A percentile compares a stretch with the other conserved stretches of the same genome.
phyloP scores from a whole-genome alignment of 2,329 filamentous ascomycete genomes.

The Coniochaeta pulveracea region DNA sequence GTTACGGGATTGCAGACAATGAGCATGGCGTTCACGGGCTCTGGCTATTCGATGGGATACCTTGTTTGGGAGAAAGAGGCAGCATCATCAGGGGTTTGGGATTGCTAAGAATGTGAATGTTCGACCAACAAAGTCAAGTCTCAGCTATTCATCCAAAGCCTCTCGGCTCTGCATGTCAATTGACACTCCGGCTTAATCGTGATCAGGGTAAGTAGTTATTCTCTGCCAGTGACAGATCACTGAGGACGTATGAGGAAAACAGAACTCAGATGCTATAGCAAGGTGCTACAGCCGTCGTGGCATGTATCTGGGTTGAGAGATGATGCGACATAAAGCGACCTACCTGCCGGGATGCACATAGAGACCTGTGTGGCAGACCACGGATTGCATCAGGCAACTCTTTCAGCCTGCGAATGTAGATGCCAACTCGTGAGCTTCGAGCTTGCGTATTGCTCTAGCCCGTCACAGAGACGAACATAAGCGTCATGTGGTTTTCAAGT shows the following conservation, averaged over 20 bases:
- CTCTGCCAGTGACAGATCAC: conserved; percentile 76
- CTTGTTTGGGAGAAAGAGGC: neutral
- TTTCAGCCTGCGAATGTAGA: too few species aligned
- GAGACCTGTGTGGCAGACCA: too few species aligned
- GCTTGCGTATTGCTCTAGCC: too few species aligned
- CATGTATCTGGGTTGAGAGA: conserved; percentile 16
- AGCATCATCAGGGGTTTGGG: neutral
- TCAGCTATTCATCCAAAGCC: conserved; percentile 73
- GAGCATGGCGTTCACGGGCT: neutral
- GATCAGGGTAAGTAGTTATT: conserved; percentile 50
- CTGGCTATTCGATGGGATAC: neutral
- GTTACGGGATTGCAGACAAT: neutral
- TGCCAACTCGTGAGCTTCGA: too few species aligned
- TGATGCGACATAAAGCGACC: neutral
- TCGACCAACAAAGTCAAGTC: conserved; percentile 92
- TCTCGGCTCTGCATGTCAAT: conserved; percentile 74
- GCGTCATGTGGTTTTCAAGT: too few species aligned
- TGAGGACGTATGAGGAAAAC: conserved; percentile 59
- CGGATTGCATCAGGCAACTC: too few species aligned
- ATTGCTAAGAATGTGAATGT: conserved; percentile 40
- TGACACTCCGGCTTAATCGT: conserved; percentile 99
- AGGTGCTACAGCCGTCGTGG: conserved; percentile 42
- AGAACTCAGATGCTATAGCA: conserved; percentile 51
- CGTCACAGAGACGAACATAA: too few species aligned
- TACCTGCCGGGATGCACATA: conserved; percentile 5